Evolutionary conservation across 176 grass and related monocot genomes (phyloP).

Genomic region (Rhynchospora breviuscula): DNA sequence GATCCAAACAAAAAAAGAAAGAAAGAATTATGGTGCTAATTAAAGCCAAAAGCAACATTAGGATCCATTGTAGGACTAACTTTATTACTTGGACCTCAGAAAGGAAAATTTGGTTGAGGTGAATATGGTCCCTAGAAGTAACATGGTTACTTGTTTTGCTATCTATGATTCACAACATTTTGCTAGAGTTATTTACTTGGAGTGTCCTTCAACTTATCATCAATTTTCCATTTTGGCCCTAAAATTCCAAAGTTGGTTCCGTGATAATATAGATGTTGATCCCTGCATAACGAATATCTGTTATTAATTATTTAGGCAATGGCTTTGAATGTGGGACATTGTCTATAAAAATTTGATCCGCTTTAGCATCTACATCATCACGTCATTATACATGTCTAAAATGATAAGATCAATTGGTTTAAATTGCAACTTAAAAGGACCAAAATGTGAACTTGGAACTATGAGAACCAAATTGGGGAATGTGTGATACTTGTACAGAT

Average conservation of each 20-base stretch:
- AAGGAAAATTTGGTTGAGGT: neutral
- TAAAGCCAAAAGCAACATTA: neutral
- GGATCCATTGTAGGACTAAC: neutral
- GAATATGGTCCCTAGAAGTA: neutral
- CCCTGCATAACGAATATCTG: neutral
- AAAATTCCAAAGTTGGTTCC: neutral
- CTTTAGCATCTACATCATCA: neutral
- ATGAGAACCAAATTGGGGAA: neutral
- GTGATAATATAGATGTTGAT: neutral
- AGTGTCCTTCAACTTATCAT: neutral
- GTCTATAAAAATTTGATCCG: neutral
- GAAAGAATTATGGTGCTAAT: neutral
- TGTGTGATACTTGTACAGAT: neutral
- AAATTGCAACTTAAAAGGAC: neutral
- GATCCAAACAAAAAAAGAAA: neutral
- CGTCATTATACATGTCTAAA: neutral
- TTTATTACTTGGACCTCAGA: neutral
- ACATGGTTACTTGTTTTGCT: neutral
- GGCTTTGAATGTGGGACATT: neutral
- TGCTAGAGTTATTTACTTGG: neutral
- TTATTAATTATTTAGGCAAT: neutral
- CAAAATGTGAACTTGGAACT: neutral
- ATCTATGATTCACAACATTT: neutral
- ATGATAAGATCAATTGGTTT: neutral
- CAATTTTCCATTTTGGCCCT: neutral